phyloP scores from a whole-genome alignment of 768 basidiomycete species.

The Cystofilobasidium ferigula region DNA sequence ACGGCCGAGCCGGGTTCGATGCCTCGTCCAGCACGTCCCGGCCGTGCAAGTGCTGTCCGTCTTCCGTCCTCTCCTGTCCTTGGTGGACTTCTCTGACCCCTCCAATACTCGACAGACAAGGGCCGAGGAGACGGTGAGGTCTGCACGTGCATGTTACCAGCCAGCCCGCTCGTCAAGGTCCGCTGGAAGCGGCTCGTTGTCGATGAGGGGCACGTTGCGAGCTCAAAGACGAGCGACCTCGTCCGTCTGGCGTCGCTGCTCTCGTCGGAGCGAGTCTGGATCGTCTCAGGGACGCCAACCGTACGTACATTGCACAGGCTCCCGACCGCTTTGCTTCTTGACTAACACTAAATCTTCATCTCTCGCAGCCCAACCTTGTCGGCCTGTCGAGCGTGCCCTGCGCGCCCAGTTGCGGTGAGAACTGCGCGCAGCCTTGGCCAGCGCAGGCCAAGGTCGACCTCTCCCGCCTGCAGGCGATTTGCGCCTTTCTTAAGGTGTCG shows the following conservation, averaged over 20 bases:
- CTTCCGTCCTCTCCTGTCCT: neutral
- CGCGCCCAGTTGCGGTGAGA: no score
- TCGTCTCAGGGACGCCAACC: neutral
- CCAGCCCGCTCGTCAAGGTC: neutral
- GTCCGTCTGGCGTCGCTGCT: neutral
- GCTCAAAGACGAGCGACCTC: neutral
- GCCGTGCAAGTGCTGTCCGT: neutral
- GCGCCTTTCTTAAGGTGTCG: neutral
- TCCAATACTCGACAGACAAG: neutral
- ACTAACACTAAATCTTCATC: neutral
- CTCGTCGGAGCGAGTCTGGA: neutral
- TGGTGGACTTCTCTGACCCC: neutral
- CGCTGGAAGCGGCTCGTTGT: slow-evolving; percentile 2
- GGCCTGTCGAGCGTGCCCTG: neutral
- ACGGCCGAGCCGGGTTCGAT: neutral
- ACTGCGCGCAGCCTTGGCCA: neutral
- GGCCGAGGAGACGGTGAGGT: neutral
- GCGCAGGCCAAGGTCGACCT: neutral
- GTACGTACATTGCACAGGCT: neutral
- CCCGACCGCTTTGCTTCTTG: no score
- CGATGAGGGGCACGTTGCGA: neutral
- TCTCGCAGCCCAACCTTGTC: neutral
- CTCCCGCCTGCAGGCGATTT: neutral
- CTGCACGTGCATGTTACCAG: neutral
- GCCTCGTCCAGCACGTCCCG: neutral